These are phyloP conservation scores for Galeopsis tetrahit DNA, from an alignment of 257 asterid genomes.

Conservation along the genomic window DNA sequence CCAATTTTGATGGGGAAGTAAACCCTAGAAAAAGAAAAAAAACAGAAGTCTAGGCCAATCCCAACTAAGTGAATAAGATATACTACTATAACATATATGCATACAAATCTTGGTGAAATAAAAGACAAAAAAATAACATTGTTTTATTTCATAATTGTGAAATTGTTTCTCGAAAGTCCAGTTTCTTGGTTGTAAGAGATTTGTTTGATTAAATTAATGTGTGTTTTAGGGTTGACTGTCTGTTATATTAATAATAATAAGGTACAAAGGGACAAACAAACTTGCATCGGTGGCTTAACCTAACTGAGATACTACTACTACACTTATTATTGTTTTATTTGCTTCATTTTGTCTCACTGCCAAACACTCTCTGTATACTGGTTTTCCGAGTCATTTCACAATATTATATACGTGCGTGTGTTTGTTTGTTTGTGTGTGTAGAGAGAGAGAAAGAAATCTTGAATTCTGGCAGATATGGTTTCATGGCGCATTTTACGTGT, in stretches of 20 bases:
- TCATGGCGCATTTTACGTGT: slow-evolving; percentile 45
- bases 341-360: slow-evolving; percentile 34
- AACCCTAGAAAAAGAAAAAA: neutral
- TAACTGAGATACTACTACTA: slow-evolving; percentile 55
- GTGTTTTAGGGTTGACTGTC: slow-evolving; percentile 45
- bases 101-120: neutral
- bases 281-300: slow-evolving; percentile 47
- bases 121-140: slow-evolving; percentile 29
- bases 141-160: slow-evolving; percentile 23
- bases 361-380: slow-evolving; percentile 28
- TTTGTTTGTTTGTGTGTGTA: neutral
- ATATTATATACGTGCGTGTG: slow-evolving; percentile 22
- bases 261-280: slow-evolving; percentile 33
- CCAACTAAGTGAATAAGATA: neutral
- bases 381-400: slow-evolving; percentile 29
- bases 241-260: slow-evolving; percentile 20
- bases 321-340: slow-evolving; percentile 39
- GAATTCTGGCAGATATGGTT: slow-evolving; percentile 37
- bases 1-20: slow-evolving; percentile 18
- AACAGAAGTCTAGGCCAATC: slow-evolving; percentile 19
- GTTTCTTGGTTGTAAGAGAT: slow-evolving; percentile 44
- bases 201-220: slow-evolving; percentile 30
- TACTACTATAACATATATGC: too few species aligned
- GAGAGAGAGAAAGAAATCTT: slow-evolving; percentile 37
- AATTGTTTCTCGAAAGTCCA: slow-evolving; percentile 37